Evolutionary conservation across 2,329 filamentous ascomycete species (phyloP).

Genomic region (Fusarium incarnatum): DNA sequence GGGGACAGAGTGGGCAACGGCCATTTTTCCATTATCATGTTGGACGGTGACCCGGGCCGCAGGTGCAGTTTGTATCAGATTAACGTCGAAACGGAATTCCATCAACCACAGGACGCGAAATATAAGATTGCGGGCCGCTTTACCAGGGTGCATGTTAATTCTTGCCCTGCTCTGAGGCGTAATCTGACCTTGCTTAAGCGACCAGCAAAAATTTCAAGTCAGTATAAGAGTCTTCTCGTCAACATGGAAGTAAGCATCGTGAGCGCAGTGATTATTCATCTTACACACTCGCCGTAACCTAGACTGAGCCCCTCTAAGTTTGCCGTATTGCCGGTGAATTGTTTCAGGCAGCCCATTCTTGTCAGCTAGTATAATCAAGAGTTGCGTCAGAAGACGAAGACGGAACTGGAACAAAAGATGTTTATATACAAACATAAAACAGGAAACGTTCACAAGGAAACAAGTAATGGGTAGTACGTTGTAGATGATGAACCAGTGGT

Average conservation of each 20-base stretch:
- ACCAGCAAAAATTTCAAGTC: neutral
- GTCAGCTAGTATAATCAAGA: neutral
- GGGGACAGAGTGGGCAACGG: conserved; percentile 5
- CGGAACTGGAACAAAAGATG: conserved; percentile 11
- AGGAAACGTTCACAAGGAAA: conserved; percentile 15
- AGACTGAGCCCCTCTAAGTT: conserved; percentile 16
- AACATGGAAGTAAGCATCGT: conserved; percentile 9
- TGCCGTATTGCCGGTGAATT: conserved; percentile 19
- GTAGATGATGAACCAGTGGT: conserved; percentile 19
- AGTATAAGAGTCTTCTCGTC: conserved; percentile 4
- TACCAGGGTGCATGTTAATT: conserved; percentile 23
- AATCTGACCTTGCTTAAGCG: conserved; percentile 30
- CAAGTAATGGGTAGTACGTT: conserved; percentile 15
- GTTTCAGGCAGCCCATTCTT: conserved; percentile 41
- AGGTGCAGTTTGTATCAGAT: conserved; percentile 22
- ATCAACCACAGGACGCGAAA: conserved; percentile 46
- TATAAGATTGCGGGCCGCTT: conserved; percentile 40
- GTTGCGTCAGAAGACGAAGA: conserved; percentile 35
- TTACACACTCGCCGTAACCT: neutral
- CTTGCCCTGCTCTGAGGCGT: conserved; percentile 10
- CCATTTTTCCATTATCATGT: conserved; percentile 29
- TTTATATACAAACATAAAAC: conserved; percentile 35
- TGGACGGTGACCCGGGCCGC: conserved; percentile 20
- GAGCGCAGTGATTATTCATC: conserved; percentile 18
- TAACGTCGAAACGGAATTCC: conserved; percentile 44